A percentile compares a stretch with the other conserved stretches of the same genome.
Evolutionary conservation across 257 asterid species (phyloP).

Genomic region (Capsicum rhomboideum): DNA sequence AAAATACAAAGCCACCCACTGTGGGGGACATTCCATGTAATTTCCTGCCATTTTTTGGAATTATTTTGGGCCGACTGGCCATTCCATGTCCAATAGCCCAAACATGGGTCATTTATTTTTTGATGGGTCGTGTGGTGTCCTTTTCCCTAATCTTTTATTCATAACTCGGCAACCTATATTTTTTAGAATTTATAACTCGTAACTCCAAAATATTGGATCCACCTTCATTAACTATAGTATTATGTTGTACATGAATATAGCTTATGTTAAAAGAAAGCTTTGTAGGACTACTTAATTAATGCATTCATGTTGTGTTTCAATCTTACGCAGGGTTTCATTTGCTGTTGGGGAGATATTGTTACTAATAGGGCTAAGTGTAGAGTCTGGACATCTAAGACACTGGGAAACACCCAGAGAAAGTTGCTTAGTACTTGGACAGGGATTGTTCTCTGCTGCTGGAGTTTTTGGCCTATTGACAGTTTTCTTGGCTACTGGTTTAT

Average conservation of each 20-base stretch:
- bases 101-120: too few species aligned
- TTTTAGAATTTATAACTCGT: neutral
- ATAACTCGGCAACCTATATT: neutral
- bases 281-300: neutral
- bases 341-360: slow-evolving; percentile 77
- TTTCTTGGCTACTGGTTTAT: slow-evolving; percentile 60
- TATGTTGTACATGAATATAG: neutral
- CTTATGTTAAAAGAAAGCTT: neutral
- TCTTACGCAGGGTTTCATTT: slow-evolving; percentile 46
- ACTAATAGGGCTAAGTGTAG: slow-evolving; percentile 68
- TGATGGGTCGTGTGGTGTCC: too few species aligned
- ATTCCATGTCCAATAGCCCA: too few species aligned
- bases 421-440: slow-evolving; percentile 48
- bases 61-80: too few species aligned
- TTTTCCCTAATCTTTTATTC: too few species aligned
- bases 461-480: slow-evolving; percentile 56
- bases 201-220: neutral
- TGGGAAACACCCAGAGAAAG: slow-evolving; percentile 48
- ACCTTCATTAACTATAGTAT: neutral
- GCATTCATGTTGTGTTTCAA: neutral
- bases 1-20: too few species aligned
- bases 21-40: too few species aligned
- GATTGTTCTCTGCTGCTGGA: slow-evolving; percentile 81
- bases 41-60: too few species aligned
- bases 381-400: slow-evolving; percentile 75